Base-by-base conservation (phyloP, 352 stramenopile species). In the Globisporangium megalacanthum region DNA sequence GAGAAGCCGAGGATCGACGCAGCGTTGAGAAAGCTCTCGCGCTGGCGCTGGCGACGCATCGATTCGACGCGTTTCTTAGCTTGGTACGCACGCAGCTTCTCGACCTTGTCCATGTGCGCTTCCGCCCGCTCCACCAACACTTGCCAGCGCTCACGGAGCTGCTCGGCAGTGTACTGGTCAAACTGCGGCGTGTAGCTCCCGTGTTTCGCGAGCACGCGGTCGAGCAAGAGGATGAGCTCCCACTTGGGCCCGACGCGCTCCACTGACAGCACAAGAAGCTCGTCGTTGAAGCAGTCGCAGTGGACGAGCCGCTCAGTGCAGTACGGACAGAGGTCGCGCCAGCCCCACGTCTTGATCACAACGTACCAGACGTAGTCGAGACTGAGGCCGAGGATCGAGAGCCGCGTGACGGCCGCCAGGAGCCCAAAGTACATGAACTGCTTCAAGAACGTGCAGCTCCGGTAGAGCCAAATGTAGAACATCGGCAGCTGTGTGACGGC, bases 281-380 rank as follows among this genome's bases (percentile, higher is more conserved):
- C 78, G 56, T 88, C 78, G 37, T 86, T 86, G 50, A 86, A 86
- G 56, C 78, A 88, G 61, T 88, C 78, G 52, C 78, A 88, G 46
- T 83, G 69, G 11, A 62, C 66, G 36, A 88, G 70, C 0, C 78
- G 75, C 54, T 88, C 78, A 0, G 78, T 88, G 59, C 73, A 88
- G 54, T 83, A 77, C 33, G 78, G 75, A 68, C 78, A 88, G 41
- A 86, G 49, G 42, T 88, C 75, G 25, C 67, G 68, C 73, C 75
- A 85, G 8, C 75, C 78, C 66, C 72, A 86, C 0, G 73, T 75
- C 45, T 73, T 73, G 53, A 88, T 72, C 44, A 83, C 61, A 5
- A 71, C 20, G 56, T 86, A 88, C 78, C 78, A 88, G 0, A 46
- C 39, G 3, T 73, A 78, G 41, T 88, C 75, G 46, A 68, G 66